Base-by-base conservation (phyloP, 192 early-diverging fungal species). In the Radiomyces spectabilis region DNA sequence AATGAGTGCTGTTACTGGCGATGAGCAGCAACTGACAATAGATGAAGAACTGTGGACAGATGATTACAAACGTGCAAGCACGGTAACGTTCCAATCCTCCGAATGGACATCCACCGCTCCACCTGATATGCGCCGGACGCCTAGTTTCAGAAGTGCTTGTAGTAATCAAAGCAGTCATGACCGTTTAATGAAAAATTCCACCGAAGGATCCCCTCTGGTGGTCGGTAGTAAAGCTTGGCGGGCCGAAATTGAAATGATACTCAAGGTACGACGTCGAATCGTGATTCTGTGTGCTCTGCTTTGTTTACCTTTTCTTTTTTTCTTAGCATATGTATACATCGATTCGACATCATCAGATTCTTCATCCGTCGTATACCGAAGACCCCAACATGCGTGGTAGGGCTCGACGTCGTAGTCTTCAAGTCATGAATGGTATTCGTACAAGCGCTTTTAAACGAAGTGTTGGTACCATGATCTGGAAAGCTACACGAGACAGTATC, bases 1-100 rank as follows among this genome's bases (percentile, higher is more conserved):
- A 0, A 81, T 88, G 51, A 47, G 61, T 15, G 55, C 66, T 2
- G 59, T 81, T 42, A 13, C n/a, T 34, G 58, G 38, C 31, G 8
- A 51, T n/a, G n/a, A n/a, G n/a, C n/a, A n/a, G n/a, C n/a, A n/a
- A n/a, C n/a, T n/a, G n/a, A n/a, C n/a, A n/a, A n/a, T n/a, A n/a
- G n/a, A n/a, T n/a, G n/a, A n/a, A n/a, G n/a, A n/a, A n/a, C n/a
- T n/a, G n/a, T n/a, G n/a, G n/a, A n/a, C n/a, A n/a, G n/a, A n/a
- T n/a, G n/a, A n/a, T n/a, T n/a, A n/a, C n/a, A n/a, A n/a, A n/a
- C n/a, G n/a, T n/a, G n/a, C n/a, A n/a, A n/a, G n/a, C n/a, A n/a
- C n/a, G 22, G 9, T 53, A 21, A 46, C 51, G n/a, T 31, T 54
- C 12, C 34, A 48, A 26, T 35, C 50, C 30, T 34, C 32, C 29